Conservation (phyloP, 306 rosid species). For the Cucurbita ficifolia region DNA sequence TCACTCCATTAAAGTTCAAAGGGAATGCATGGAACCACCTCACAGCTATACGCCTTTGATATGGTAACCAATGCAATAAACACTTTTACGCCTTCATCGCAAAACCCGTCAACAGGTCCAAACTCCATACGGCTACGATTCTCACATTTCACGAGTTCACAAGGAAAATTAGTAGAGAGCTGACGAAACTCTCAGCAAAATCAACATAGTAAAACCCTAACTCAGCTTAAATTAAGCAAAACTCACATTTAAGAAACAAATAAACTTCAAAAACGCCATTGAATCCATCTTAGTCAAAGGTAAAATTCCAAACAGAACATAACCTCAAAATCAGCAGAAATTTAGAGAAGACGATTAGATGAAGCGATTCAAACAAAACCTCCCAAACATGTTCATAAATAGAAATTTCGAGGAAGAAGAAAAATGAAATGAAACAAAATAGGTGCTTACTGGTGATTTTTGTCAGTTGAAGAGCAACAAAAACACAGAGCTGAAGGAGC, state of each 20-base stretch:
- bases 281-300: not conserved
- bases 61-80: not conserved
- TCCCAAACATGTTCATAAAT: not conserved
- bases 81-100: not conserved
- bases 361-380: not conserved
- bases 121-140: not conserved
- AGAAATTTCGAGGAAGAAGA: not conserved
- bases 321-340: not conserved
- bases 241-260: not conserved
- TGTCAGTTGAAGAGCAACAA: not conserved
- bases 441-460: not conserved
- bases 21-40: not conserved
- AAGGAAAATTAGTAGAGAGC: not conserved
- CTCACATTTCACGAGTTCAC: not conserved
- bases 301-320: not conserved
- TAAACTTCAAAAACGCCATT: not conserved
- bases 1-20: not conserved
- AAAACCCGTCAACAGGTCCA: not conserved
- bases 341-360: not conserved
- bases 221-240: not conserved
- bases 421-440: not conserved
- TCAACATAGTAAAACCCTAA: conserved; percentile 1
- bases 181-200: not conserved
- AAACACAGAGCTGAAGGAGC: not conserved
- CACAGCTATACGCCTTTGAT: not conserved